Conservation (phyloP, 306 rosid species). For the Vicia sativa region DNA sequence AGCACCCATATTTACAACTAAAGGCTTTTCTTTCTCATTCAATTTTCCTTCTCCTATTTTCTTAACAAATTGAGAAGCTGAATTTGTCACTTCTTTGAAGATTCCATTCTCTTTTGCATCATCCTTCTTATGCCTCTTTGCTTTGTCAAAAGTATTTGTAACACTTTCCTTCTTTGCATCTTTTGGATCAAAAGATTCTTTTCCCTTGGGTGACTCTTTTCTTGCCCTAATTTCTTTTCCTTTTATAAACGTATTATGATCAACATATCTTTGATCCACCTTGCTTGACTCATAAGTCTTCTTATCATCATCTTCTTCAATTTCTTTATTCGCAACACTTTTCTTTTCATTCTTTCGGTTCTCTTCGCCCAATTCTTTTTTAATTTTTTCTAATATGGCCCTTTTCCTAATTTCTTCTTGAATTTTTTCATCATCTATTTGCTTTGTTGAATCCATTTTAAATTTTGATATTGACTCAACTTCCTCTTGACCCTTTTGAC, state of each 20-base stretch:
- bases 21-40: slow-evolving; percentile 51
- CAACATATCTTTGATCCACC: slow-evolving; percentile 21
- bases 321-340: slow-evolving; percentile 4
- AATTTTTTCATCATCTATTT: slow-evolving; percentile 26
- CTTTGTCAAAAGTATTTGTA: background rate
- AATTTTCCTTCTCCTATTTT: slow-evolving; percentile 40
- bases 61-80: slow-evolving; percentile 35
- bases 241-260: slow-evolving; percentile 1
- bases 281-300: slow-evolving; percentile 26
- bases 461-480: slow-evolving; percentile 28
- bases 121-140: slow-evolving; percentile 17
- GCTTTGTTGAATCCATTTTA: background rate
- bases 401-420: slow-evolving; percentile 28
- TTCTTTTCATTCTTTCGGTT: background rate
- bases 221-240: slow-evolving; percentile 42
- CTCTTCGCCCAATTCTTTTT: slow-evolving; percentile 6
- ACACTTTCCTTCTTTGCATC: slow-evolving; percentile 18
- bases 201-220: slow-evolving; percentile 1
- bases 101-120: slow-evolving; percentile 41
- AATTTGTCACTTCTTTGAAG: slow-evolving; percentile 35
- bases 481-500: slow-evolving; percentile 38
- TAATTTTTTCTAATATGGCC: slow-evolving; percentile 6
- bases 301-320: slow-evolving; percentile 6
- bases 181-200: slow-evolving; percentile 10
- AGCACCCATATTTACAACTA: slow-evolving; percentile 56